phyloP scores from a whole-genome alignment of 2,329 filamentous ascomycete species.

The Ophiocordyceps australis region DNA sequence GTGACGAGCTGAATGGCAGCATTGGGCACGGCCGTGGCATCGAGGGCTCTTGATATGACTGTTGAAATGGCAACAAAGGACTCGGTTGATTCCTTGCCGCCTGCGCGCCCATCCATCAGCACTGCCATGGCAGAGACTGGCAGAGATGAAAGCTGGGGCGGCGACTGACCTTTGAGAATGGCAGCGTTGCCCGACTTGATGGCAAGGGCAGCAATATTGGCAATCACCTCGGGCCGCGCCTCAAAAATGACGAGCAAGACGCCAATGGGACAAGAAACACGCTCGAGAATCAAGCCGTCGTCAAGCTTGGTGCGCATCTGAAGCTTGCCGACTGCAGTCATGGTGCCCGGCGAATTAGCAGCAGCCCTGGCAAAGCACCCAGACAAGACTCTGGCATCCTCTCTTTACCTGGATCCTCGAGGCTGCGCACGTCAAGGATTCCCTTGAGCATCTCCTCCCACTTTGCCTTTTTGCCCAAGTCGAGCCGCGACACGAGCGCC shows the following conservation, averaged over 20 bases:
- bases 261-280: slow-evolving; percentile 85
- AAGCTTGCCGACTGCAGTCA: slow-evolving; percentile 67
- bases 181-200: slow-evolving; percentile 96
- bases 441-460: slow-evolving; percentile 97
- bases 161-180: slow-evolving; percentile 60
- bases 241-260: slow-evolving; percentile 98
- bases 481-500: slow-evolving; percentile 74
- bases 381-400: no score
- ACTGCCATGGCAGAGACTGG: no score
- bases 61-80: slow-evolving; percentile 86
- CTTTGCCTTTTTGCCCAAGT: slow-evolving; percentile 73
- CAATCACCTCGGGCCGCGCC: slow-evolving; percentile 91
- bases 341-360: no score
- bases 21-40: slow-evolving; percentile 58
- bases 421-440: slow-evolving; percentile 68
- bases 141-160: not conserved
- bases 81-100: slow-evolving; percentile 86
- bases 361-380: no score
- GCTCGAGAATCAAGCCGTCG: slow-evolving; percentile 67
- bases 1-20: slow-evolving; percentile 85
- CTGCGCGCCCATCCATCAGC: no score
- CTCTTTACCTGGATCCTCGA: slow-evolving; percentile 78
- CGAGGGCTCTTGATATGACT: slow-evolving; percentile 65
- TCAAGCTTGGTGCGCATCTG: slow-evolving; percentile 74
- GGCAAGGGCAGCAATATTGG: slow-evolving; percentile 88